A percentile compares a stretch with the other conserved stretches of the same genome.
These are phyloP conservation scores for Phytopythium aichiense DNA, from an alignment of 352 stramenopile species.

Conservation along the genomic window DNA sequence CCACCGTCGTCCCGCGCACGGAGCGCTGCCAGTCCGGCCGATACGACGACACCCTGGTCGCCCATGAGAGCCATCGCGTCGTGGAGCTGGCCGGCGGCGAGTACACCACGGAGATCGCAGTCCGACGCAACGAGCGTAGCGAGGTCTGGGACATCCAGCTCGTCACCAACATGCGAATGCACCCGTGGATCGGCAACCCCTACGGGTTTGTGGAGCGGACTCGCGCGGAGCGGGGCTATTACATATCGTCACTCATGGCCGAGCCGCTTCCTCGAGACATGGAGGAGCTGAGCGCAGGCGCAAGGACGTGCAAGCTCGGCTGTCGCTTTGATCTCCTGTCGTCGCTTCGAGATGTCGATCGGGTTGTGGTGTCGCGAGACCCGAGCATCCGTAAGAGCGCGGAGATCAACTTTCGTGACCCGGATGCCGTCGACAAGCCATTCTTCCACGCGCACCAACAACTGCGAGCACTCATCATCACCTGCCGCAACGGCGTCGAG, in stretches of 20 bases:
- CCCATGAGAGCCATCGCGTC: background rate
- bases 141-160: slow-evolving; percentile 1
- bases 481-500: slow-evolving; percentile 1
- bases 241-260: slow-evolving; percentile 4
- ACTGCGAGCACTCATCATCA: slow-evolving; percentile 2
- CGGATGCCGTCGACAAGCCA: slow-evolving; percentile 1
- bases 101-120: background rate
- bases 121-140: background rate
- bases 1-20: background rate
- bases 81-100: background rate
- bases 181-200: background rate
- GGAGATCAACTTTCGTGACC: slow-evolving; percentile 3
- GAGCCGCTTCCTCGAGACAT: background rate
- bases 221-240: background rate
- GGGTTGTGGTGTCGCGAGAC: background rate
- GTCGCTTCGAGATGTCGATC: background rate
- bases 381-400: background rate
- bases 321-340: slow-evolving; percentile 1
- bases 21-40: background rate
- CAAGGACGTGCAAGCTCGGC: background rate
- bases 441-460: slow-evolving; percentile 1
- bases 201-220: background rate
- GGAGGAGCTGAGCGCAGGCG: background rate
- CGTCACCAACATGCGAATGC: slow-evolving; percentile 4
- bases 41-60: background rate